Evolutionary conservation across 306 rosid genomes (phyloP).

Genomic region (Rubus idaeus): DNA sequence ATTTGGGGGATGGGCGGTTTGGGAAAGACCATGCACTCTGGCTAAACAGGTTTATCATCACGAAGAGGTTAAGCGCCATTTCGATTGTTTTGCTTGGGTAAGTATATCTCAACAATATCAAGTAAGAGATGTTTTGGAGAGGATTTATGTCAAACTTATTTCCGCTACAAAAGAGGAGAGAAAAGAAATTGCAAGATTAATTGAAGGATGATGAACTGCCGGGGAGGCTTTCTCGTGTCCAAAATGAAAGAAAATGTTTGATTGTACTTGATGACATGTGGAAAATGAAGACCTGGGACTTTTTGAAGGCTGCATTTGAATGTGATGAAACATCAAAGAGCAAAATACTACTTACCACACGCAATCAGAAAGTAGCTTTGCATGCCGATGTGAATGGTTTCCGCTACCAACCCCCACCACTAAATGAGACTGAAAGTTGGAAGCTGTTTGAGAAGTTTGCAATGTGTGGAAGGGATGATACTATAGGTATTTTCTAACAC

Average conservation of each 20-base stretch:
- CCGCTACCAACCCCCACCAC: neutral
- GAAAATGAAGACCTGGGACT: neutral
- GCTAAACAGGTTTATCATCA: neutral
- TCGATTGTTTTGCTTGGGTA: slow-evolving; percentile 20
- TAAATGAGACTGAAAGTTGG: neutral
- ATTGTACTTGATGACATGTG: slow-evolving; percentile 28
- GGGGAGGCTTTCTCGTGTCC: neutral
- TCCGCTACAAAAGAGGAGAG: slow-evolving; percentile 18
- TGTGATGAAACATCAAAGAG: neutral
- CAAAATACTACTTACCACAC: slow-evolving; percentile 20
- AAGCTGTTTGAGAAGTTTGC: slow-evolving; percentile 2
- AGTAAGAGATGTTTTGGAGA: neutral
- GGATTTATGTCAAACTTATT: neutral
- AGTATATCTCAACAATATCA: slow-evolving; percentile 19
- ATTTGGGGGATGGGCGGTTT: no score
- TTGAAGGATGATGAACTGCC: neutral
- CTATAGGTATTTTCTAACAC: no score
- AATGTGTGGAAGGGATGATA: neutral
- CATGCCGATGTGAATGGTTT: neutral
- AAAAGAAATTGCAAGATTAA: neutral
- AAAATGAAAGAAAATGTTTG: neutral
- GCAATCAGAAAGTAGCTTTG: neutral
- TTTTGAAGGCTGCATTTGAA: slow-evolving; percentile 7
- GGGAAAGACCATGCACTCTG: no score
- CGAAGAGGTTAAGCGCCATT: neutral